phyloP scores from a whole-genome alignment of 2,329 filamentous ascomycete genomes.

The Lachnellula arida region DNA sequence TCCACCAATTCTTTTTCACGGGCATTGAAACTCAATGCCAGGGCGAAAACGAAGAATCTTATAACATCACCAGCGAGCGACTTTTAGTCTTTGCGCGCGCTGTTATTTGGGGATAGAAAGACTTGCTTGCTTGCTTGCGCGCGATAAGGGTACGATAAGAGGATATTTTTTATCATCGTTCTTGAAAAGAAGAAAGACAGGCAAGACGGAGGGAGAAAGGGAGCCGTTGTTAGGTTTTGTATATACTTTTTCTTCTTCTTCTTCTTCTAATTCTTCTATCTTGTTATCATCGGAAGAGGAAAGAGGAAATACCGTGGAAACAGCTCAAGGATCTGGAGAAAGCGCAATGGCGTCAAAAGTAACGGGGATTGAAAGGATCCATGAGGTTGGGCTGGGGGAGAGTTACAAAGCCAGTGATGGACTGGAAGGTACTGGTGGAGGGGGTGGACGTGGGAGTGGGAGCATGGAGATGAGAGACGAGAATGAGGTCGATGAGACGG shows the following conservation, averaged over 20 bases:
- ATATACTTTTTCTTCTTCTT: background rate
- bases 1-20: background rate
- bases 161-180: background rate
- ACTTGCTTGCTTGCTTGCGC: slow-evolving; percentile 16
- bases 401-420: slow-evolving; percentile 23
- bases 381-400: slow-evolving; percentile 12
- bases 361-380: slow-evolving; percentile 16
- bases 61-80: slow-evolving; percentile 30
- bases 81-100: slow-evolving; percentile 35
- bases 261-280: background rate
- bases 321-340: too few relatives aligned
- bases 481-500: slow-evolving; percentile 11
- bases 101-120: slow-evolving; percentile 27
- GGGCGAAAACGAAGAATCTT: background rate
- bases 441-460: background rate
- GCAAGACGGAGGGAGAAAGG: background rate
- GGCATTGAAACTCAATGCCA: slow-evolving; percentile 7
- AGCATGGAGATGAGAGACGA: slow-evolving; percentile 14
- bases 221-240: background rate
- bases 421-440: slow-evolving; percentile 9
- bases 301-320: too few relatives aligned
- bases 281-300: background rate
- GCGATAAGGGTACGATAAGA: background rate
- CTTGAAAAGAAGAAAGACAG: background rate
- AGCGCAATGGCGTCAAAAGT: slow-evolving; percentile 8